A percentile compares a stretch with the other conserved stretches of the same genome.
Evolutionary conservation across 192 early-diverging fungal genomes (phyloP).

Genomic region (Coemansia sp.): DNA sequence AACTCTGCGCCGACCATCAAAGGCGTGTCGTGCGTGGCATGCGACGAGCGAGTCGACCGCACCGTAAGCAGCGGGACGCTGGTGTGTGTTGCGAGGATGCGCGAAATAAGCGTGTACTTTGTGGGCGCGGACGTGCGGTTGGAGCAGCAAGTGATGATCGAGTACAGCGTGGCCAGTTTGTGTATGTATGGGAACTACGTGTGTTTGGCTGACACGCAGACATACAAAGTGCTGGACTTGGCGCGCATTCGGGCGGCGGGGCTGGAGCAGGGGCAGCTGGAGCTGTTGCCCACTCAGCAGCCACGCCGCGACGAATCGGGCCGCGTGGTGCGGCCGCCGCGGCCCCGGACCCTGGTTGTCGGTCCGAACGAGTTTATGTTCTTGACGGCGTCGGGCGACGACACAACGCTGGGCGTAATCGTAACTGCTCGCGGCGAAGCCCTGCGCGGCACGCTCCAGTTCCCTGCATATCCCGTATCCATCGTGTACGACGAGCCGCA

Average conservation of each 20-base stretch:
- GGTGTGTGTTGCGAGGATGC: slow-evolving; percentile 48
- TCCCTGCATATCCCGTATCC: slow-evolving; percentile 39
- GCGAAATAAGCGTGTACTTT: slow-evolving; percentile 34
- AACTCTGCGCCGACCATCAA: slow-evolving; percentile 24
- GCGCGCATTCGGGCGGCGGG: slow-evolving; percentile 21
- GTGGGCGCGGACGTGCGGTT: slow-evolving; percentile 31
- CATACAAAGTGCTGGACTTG: slow-evolving; percentile 49
- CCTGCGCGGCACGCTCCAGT: slow-evolving; percentile 50
- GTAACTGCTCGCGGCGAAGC: slow-evolving; percentile 55
- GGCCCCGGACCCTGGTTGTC: slow-evolving; percentile 49
- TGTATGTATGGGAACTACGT: slow-evolving; percentile 49
- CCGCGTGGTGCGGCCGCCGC: slow-evolving; percentile 33
- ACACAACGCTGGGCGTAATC: slow-evolving; percentile 48
- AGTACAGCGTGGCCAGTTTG: slow-evolving; percentile 37
- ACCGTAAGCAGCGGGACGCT: slow-evolving; percentile 1
- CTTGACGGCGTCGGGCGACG: slow-evolving; percentile 41
- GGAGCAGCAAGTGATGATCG: slow-evolving; percentile 35
- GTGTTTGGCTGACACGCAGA: slow-evolving; percentile 48
- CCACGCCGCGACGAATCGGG: slow-evolving; percentile 36
- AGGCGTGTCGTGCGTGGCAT: slow-evolving; percentile 41
- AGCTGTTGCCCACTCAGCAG: slow-evolving; percentile 50
- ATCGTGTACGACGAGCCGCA: slow-evolving; percentile 48
- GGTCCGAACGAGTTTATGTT: slow-evolving; percentile 53
- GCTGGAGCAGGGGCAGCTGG: slow-evolving; percentile 26
- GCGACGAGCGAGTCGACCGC: slow-evolving; percentile 41